Conservation (phyloP, 495 filamentous ascomycete species). For the Aspergillus sclerotioniger region DNA sequence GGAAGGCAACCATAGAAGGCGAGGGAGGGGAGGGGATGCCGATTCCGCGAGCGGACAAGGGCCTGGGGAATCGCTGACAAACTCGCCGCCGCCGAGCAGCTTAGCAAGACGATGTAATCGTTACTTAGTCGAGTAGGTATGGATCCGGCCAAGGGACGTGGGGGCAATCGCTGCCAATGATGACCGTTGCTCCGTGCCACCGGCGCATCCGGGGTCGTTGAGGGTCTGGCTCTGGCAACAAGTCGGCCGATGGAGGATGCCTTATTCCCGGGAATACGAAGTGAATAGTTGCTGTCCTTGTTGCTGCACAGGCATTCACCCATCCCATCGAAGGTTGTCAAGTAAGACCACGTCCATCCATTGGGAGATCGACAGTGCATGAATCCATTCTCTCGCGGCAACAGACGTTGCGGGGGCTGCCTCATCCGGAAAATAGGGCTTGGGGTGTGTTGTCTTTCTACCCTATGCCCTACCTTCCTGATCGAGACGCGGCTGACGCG, state of each 20-base stretch:
- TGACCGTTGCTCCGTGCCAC: not conserved
- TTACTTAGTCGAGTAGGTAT: not conserved
- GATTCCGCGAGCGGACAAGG: slow-evolving; percentile 20
- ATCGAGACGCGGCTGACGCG: slow-evolving; percentile 30
- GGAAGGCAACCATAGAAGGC: slow-evolving; percentile 1
- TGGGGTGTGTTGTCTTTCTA: slow-evolving; percentile 4
- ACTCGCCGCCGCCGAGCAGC: slow-evolving; percentile 9
- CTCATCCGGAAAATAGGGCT: slow-evolving; percentile 21
- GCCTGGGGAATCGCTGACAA: slow-evolving; percentile 23
- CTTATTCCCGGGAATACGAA: not conserved
- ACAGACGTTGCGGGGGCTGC: slow-evolving; percentile 1
- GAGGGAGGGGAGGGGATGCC: slow-evolving; percentile 15
- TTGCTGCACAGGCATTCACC: not conserved
- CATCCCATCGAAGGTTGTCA: too few species aligned
- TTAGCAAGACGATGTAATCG: slow-evolving; percentile 10
- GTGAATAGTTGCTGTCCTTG: not conserved
- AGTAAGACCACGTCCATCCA: too few species aligned
- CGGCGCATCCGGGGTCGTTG: not conserved
- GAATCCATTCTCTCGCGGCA: too few species aligned
- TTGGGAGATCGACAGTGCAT: not conserved
- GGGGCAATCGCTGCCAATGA: not conserved
- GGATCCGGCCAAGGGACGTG: slow-evolving; percentile 3
- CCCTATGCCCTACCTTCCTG: slow-evolving; percentile 36
- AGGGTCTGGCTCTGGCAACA: not conserved
- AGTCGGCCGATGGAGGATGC: too few species aligned